These are phyloP conservation scores for Alternaria ethzedia DNA, from an alignment of 2,329 filamentous ascomycete genomes.

Conservation along the genomic window DNA sequence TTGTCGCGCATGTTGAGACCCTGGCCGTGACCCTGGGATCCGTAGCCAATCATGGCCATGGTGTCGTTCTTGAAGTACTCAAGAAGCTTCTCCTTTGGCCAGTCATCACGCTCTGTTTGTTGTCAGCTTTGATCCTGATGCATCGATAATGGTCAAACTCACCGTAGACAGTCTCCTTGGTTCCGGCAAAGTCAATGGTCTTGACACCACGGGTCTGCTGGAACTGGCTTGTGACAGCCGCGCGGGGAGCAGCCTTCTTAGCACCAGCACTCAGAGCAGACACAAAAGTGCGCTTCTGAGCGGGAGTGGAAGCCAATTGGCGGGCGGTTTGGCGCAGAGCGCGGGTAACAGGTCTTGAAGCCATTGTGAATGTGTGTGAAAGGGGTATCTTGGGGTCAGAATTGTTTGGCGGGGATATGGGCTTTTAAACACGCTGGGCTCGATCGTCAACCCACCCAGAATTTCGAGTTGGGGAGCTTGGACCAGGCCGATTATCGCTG, in stretches of 20 bases:
- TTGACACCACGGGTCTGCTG: slow-evolving; percentile 87
- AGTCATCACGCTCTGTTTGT: slow-evolving; percentile 87
- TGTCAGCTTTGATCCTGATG: slow-evolving; percentile 31
- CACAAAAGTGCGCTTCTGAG: slow-evolving; percentile 65
- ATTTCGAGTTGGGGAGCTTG: slow-evolving; percentile 23
- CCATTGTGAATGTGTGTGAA: slow-evolving; percentile 65
- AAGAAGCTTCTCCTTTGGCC: slow-evolving; percentile 97
- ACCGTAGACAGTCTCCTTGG: slow-evolving; percentile 95
- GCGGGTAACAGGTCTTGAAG: slow-evolving; percentile 73
- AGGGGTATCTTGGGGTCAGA: slow-evolving; percentile 42
- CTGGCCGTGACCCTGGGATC: slow-evolving; percentile 97
- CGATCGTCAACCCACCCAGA: slow-evolving; percentile 6
- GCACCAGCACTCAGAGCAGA: slow-evolving; percentile 58
- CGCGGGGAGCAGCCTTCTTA: slow-evolving; percentile 54
- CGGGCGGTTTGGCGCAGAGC: slow-evolving; percentile 64
- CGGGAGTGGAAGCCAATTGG: slow-evolving; percentile 59
- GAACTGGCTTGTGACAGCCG: slow-evolving; percentile 56
- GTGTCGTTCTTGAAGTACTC: slow-evolving; percentile 99
- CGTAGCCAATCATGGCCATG: slow-evolving; percentile 98
- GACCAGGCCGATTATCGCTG: slow-evolving; percentile 19
- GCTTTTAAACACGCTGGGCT: slow-evolving; percentile 32
- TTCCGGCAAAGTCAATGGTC: slow-evolving; percentile 98
- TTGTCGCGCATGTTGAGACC: slow-evolving; percentile 99
- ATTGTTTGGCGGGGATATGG: slow-evolving; percentile 25
- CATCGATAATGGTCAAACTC: slow-evolving; percentile 41